These are phyloP conservation scores for Nicotiana knightiana DNA, from an alignment of 257 asterid genomes.

Conservation along the genomic window DNA sequence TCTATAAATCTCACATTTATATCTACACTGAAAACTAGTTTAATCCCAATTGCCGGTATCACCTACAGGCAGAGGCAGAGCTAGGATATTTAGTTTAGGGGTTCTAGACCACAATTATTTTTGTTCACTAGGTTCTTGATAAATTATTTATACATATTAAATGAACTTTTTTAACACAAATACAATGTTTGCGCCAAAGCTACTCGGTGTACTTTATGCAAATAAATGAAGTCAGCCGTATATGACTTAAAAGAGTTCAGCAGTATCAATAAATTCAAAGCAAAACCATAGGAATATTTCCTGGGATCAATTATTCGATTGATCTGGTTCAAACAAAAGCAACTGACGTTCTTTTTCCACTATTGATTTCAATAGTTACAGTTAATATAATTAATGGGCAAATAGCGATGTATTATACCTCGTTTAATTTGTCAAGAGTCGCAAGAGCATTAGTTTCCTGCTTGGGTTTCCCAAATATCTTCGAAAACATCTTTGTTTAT, in stretches of 20 bases:
- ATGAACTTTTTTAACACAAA: no score
- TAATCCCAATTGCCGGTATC: background rate
- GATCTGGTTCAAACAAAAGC: background rate
- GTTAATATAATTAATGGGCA: background rate
- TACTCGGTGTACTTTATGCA: background rate
- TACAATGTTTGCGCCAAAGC: no score
- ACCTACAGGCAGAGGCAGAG: no score
- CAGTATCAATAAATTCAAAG: background rate
- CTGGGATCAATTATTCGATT: background rate
- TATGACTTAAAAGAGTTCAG: background rate
- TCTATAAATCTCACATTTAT: background rate
- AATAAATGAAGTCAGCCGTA: background rate
- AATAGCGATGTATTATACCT: background rate
- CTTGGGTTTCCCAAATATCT: conserved; percentile 15
- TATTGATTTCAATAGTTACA: background rate
- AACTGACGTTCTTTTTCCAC: background rate
- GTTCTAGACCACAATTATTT: no score
- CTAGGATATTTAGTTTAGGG: no score
- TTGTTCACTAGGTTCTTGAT: no score
- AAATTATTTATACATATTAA: no score
- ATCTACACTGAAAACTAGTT: background rate
- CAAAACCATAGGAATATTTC: background rate
- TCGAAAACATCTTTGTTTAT: conserved; percentile 9
- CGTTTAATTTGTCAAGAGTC: conserved; percentile 18
- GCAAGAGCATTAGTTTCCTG: conserved; percentile 16